Conservation (phyloP, 139 green algal genomes). For the Tetratostichococcus sp. region DNA sequence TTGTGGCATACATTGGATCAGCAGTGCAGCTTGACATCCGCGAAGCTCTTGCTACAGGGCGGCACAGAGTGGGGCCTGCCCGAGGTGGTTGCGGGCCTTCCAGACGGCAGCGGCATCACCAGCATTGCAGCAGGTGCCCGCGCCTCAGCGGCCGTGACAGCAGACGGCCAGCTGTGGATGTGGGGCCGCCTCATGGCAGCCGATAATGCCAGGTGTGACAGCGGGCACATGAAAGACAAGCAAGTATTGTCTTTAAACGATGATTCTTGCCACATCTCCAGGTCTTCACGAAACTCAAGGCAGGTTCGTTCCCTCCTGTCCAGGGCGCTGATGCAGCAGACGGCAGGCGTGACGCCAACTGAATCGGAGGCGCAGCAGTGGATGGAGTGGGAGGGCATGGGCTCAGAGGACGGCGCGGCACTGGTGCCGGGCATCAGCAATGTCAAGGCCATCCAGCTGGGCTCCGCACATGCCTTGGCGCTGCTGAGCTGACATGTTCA, state of each 20-base stretch:
- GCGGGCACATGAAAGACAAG: no score
- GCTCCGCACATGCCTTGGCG: neutral
- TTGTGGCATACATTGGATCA: no score
- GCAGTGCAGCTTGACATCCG: neutral
- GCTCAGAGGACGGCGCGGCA: neutral
- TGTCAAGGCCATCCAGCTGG: neutral
- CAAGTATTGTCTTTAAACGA: no score
- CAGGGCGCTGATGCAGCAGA: neutral
- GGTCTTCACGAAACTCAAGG: no score
- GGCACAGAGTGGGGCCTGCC: conserved; percentile 16
- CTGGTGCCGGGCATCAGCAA: neutral
- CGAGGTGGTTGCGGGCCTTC: conserved; percentile 31
- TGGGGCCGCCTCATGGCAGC: conserved; percentile 50
- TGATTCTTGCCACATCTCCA: no score
- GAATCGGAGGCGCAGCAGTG: neutral
- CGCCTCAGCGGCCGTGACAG: conserved; percentile 42
- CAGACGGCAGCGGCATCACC: conserved; percentile 16
- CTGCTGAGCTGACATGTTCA: neutral
- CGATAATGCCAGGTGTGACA: neutral
- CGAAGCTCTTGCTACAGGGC: neutral
- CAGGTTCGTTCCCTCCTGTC: neutral
- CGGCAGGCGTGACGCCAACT: neutral
- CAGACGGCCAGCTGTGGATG: conserved; percentile 44
- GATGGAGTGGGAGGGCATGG: conserved; percentile 1
- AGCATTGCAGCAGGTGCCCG: conserved; percentile 42